A percentile compares a stretch with the other conserved stretches of the same genome.
These are phyloP conservation scores for Steccherinum ochraceum DNA, from an alignment of 768 basidiomycete species.

Conservation along the genomic window DNA sequence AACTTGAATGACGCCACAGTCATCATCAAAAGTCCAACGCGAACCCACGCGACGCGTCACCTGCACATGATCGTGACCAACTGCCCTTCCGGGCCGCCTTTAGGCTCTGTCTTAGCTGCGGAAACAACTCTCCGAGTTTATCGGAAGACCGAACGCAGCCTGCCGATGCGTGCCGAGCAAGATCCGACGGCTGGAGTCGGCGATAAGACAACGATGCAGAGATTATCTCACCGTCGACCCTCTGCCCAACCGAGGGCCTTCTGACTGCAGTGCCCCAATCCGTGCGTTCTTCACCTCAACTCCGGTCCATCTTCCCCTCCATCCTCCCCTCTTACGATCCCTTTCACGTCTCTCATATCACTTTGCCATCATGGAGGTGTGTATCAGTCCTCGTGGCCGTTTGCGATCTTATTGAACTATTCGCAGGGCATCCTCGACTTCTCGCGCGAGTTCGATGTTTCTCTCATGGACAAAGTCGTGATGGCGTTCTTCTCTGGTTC, in stretches of 20 bases:
- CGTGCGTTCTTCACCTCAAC: too few species aligned
- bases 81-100: background rate
- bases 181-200: too few species aligned
- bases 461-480: constrained; percentile 89
- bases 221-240: background rate
- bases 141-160: too few species aligned
- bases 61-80: background rate
- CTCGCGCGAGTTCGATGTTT: constrained; percentile 88
- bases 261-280: too few species aligned
- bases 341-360: background rate
- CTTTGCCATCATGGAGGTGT: constrained; percentile 32
- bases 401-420: background rate
- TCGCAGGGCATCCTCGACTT: constrained; percentile 85
- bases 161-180: too few species aligned
- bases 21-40: background rate
- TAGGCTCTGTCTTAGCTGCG: background rate
- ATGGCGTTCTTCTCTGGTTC: constrained; percentile 84
- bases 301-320: too few species aligned
- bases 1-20: background rate
- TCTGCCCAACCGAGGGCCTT: background rate
- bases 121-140: background rate
- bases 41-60: background rate
- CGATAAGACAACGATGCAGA: background rate
- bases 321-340: too few species aligned
- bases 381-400: constrained; percentile 5